Conservation (phyloP, 371 early-diverging fungal genomes). For the Mortierella sp. region DNA sequence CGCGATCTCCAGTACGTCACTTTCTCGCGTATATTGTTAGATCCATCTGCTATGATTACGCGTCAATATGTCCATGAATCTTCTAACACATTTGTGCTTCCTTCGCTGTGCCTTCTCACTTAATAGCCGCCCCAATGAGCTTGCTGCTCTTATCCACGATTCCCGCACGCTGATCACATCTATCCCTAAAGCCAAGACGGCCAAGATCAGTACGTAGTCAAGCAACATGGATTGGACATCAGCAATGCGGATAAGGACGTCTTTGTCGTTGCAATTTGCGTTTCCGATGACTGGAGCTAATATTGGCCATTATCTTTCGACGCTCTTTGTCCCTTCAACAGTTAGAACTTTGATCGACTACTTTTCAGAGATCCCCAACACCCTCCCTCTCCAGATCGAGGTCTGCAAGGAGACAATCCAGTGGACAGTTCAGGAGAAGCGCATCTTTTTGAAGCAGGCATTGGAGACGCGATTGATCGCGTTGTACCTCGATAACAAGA, state of each 20-base stretch:
- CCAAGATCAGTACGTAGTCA: conserved; percentile 85
- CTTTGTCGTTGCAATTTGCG: background rate
- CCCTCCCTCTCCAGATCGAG: conserved; percentile 90
- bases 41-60: background rate
- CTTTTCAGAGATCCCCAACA: conserved; percentile 90
- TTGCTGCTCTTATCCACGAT: conserved; percentile 85
- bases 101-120: background rate
- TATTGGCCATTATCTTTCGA: background rate
- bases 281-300: background rate
- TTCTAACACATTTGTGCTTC: background rate
- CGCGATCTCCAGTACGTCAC: conserved; percentile 69
- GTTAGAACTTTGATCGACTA: conserved; percentile 91
- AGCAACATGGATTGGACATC: background rate
- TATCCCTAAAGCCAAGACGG: conserved; percentile 96
- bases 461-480: conserved; percentile 94
- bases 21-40: background rate
- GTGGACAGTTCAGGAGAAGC: conserved; percentile 93
- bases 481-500: conserved; percentile 93
- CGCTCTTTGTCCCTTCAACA: conserved; percentile 30
- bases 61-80: background rate
- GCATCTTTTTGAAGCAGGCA: conserved; percentile 93
- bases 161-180: conserved; percentile 84
- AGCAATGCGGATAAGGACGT: background rate
- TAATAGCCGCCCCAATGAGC: conserved; percentile 80
- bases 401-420: conserved; percentile 95